Conservation (phyloP, 2,329 filamentous ascomycete species). For the Alternaria sp. region DNA sequence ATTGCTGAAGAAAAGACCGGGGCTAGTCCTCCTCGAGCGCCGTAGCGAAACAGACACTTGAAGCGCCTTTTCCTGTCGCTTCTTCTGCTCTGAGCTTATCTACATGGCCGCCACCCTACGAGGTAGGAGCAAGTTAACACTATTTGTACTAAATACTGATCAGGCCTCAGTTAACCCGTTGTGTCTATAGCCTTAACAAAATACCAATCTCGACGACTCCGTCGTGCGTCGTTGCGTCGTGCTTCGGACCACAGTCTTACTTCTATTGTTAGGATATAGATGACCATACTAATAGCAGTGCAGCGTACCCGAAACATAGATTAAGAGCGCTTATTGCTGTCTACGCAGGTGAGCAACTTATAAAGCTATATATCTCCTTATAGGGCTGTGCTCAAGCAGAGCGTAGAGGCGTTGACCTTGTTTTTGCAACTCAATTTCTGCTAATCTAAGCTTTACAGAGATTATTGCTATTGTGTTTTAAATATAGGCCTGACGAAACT, state of each 20-base stretch:
- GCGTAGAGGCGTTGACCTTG: slow-evolving; percentile 1
- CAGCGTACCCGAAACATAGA: slow-evolving; percentile 64
- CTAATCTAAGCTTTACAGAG: slow-evolving; percentile 1
- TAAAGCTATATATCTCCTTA: not conserved
- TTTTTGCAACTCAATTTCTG: not conserved
- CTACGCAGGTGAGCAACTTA: not conserved
- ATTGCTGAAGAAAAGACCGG: no score
- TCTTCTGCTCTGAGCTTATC: no score
- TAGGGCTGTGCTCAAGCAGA: slow-evolving; percentile 2
- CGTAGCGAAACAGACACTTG: no score
- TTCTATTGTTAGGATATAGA: slow-evolving; percentile 72
- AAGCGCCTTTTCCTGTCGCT: no score
- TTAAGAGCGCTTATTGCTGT: not conserved
- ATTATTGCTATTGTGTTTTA: not conserved
- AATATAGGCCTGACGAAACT: not conserved
- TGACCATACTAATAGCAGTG: slow-evolving; percentile 77
- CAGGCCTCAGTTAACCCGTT: no score
- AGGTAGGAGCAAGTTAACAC: no score
- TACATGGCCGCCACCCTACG: no score
- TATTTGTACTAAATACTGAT: no score
- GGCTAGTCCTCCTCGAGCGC: no score
- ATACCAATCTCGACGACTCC: slow-evolving; percentile 58
- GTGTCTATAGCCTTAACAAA: no score
- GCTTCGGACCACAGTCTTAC: slow-evolving; percentile 76
- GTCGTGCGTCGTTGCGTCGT: slow-evolving; percentile 81